Evolutionary conservation across 768 basidiomycete genomes (phyloP).

Genomic region (Tephrocybe sp.): DNA sequence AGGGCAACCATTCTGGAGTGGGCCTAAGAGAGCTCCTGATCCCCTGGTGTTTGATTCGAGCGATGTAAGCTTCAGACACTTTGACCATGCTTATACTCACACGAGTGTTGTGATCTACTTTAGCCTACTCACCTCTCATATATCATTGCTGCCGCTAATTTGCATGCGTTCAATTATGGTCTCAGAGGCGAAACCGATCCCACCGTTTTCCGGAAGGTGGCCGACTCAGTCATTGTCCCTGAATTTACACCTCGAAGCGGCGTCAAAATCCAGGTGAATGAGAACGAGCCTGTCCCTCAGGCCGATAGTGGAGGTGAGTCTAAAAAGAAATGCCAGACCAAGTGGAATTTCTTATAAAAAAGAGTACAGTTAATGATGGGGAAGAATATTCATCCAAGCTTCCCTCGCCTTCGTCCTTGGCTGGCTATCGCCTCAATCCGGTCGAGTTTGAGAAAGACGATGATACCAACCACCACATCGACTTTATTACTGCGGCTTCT

Average conservation of each 20-base stretch:
- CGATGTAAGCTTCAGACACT: conserved; percentile 55
- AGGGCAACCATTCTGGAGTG: conserved; percentile 98
- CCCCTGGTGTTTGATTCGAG: conserved; percentile 81
- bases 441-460: conserved; percentile 99
- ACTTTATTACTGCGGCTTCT: conserved; percentile 97
- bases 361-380: conserved; percentile 45
- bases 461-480: conserved; percentile 96
- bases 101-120: background rate
- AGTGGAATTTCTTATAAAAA: conserved; percentile 4
- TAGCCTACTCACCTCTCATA: conserved; percentile 86
- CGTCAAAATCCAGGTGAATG: conserved; percentile 89
- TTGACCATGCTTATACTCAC: conserved; percentile 1
- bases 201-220: conserved; percentile 76
- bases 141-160: conserved; percentile 90
- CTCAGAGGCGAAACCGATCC: conserved; percentile 86
- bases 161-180: conserved; percentile 98
- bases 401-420: conserved; percentile 87
- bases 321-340: background rate
- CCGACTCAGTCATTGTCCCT: conserved; percentile 80
- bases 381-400: conserved; percentile 62
- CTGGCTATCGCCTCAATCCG: conserved; percentile 92
- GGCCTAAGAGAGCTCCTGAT: conserved; percentile 96
- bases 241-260: conserved; percentile 93
- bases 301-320: conserved; percentile 38
- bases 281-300: conserved; percentile 82